Base-by-base conservation (phyloP, 2,329 filamentous ascomycete species). In the Geosmithia flava region DNA sequence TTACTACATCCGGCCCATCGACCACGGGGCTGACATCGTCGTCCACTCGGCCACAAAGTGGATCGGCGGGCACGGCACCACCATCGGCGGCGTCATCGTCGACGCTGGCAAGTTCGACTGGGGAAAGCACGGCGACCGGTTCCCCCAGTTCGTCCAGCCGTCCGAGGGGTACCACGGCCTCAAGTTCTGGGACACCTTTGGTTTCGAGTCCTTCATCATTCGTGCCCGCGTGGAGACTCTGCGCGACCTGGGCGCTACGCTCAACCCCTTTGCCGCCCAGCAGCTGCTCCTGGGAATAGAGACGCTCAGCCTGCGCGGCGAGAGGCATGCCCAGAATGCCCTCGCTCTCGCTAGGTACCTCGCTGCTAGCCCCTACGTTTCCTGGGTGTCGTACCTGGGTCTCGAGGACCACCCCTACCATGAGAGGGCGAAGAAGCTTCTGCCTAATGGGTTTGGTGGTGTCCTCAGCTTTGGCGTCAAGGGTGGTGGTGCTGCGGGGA, bases 21-120 rank as follows among this genome's bases (percentile, higher is more conserved):
- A 90, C 20, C 85, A 95, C 65, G 90, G 90, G 48, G 90, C 87
- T 53, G 90, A 96, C 62, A 95, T 96, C 51, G 84, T 96, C 47
- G 87, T 95, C 20, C 89, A 96, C 74, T 93, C 86, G 40, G 89
- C 89, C 11, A 95, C 90, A 50, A 96, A 96, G 68, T 96, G 90
- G 90, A 96, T 97, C 53, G 90, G 90, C 49, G 90, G 90, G 42
- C 91, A 97, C 66, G 91, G 90, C 52, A 95, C 90, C 41, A 95
- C 90, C 23, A 86, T 96, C 55, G 90, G 77, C 50, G 90, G 90
- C 52, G 77, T 95, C 42, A 77, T 96, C 33, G 73, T 96, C 53
- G 90, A 96, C 69, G 80, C 83, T 55, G 90, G 90, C 58, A 93
- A 88, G 63, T 97, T 96, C 62, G 85, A 95, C 72, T 97, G 91